Base-by-base conservation (phyloP, 2,329 filamentous ascomycete genomes). In the Colletotrichum incanum region DNA sequence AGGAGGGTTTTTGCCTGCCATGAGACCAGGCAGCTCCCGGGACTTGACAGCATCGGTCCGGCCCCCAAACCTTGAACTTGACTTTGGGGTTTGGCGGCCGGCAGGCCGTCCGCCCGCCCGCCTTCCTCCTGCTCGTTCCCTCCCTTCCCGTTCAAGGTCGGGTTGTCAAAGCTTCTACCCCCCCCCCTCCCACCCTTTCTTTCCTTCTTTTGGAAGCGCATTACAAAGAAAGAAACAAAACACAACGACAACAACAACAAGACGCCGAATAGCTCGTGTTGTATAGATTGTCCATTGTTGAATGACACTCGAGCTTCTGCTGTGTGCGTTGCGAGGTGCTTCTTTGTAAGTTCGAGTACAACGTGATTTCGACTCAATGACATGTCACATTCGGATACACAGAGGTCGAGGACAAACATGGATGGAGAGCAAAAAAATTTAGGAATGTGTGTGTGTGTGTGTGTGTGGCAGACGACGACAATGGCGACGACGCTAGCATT, bases 1-100 rank as follows among this genome's bases (percentile, higher is more conserved):
- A 28, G 52, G 50, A 31, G 43, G 45, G 28, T 39, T 34, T 23
- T 18, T 39, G 49, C n/a, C n/a, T 50, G 52, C 52, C 45, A 59
- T 39, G 49, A 23, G 37, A 43, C 47, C 47, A 43, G 52, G 63
- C 63, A 41, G 54, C 20, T 66, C 54, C 63, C 63, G 63, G 54
- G 47, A 55, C 31, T 59, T 63, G 65, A 31, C 58, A 52, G 58
- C 58, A 67, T 63, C 58, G 58, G 65, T 34, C 47, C 49, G 65
- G 47, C 56, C 65, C 56, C 65, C 59, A 45, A 58, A 63, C 47
- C 58, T 54, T 39, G 52, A 55, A 55, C 52, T 23, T 55, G 52
- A 37, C 31, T 55, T 55, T 55, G 52, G 52, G 11, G 31, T 37
- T 55, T 55, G 52, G 52, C 52, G 31, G 52, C 31, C 52, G 52